These are phyloP conservation scores for Amphirosellinia nigrospora DNA, from an alignment of 495 filamentous ascomycete genomes.

Conservation along the genomic window DNA sequence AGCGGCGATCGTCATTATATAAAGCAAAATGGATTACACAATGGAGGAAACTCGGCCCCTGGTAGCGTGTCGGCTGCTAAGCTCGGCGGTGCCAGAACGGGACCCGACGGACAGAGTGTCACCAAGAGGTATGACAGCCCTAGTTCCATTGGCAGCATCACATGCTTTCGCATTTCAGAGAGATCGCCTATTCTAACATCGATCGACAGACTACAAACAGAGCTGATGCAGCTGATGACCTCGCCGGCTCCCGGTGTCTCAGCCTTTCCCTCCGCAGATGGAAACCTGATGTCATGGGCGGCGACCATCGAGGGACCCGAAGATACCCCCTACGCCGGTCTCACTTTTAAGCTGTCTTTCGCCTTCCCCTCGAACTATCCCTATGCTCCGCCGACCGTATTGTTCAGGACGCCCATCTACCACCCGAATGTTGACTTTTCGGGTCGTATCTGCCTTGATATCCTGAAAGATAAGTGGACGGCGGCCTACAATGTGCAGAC, in stretches of 20 bases:
- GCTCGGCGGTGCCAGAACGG: conserved; percentile 61
- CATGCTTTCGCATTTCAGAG: not conserved
- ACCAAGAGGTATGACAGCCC: conserved; percentile 69
- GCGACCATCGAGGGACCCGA: conserved; percentile 91
- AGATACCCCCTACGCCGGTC: conserved; percentile 86
- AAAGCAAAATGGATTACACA: conserved; percentile 62
- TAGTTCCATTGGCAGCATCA: not conserved
- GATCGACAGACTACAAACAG: conserved; percentile 79
- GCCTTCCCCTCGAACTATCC: conserved; percentile 92
- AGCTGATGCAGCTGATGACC: conserved; percentile 98
- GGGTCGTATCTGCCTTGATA: conserved; percentile 92
- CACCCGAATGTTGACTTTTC: conserved; percentile 95
- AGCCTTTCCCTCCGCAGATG: conserved; percentile 89
- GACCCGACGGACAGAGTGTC: conserved; percentile 72
- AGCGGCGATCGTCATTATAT: not conserved
- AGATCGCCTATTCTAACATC: not conserved
- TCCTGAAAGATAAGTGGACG: conserved; percentile 98
- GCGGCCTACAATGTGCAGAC: conserved; percentile 91
- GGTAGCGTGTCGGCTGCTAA: conserved; percentile 62
- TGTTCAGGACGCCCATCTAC: conserved; percentile 93
- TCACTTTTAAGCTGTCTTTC: conserved; percentile 93
- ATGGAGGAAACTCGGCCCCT: conserved; percentile 74
- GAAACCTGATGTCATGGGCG: conserved; percentile 89
- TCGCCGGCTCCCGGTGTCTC: conserved; percentile 91
- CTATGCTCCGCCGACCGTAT: conserved; percentile 87